Evolutionary conservation across 225 moss, liverwort and hornwort species (phyloP).

Genomic region (Pleurozium schreberi): DNA sequence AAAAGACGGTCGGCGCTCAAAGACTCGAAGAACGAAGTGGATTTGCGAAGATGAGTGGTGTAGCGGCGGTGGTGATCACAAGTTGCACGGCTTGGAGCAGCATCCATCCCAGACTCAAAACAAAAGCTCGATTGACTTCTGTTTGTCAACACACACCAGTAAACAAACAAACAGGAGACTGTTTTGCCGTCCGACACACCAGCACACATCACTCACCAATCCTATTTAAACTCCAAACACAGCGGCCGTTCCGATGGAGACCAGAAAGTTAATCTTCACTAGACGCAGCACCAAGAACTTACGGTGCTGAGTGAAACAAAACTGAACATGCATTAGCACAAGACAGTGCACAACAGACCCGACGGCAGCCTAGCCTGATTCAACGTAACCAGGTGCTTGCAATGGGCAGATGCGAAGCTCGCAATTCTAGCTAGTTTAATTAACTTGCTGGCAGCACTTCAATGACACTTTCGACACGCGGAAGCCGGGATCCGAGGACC

Average conservation of each 20-base stretch:
- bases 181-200: neutral
- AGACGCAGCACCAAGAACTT: neutral
- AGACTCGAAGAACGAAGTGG: slow-evolving; percentile 35
- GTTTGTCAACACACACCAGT: neutral
- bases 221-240: neutral
- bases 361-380: neutral
- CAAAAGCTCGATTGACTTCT: neutral
- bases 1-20: slow-evolving; percentile 32
- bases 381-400: neutral
- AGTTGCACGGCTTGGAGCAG: slow-evolving; percentile 19
- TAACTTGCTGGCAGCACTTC: neutral
- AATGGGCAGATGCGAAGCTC: neutral
- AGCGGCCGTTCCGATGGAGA: neutral
- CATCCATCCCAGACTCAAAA: slow-evolving; percentile 28
- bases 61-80: slow-evolving; percentile 13
- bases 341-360: neutral
- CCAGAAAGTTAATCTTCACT: neutral
- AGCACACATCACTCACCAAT: neutral
- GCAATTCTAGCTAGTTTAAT: neutral
- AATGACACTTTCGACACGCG: neutral
- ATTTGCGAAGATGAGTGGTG: slow-evolving; percentile 23
- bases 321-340: neutral
- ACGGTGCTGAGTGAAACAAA: neutral
- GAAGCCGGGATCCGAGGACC: neutral
- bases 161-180: too few species aligned